These are phyloP conservation scores for Metarhizium anisopliae DNA, from an alignment of 2,329 filamentous ascomycete species.

Conservation along the genomic window DNA sequence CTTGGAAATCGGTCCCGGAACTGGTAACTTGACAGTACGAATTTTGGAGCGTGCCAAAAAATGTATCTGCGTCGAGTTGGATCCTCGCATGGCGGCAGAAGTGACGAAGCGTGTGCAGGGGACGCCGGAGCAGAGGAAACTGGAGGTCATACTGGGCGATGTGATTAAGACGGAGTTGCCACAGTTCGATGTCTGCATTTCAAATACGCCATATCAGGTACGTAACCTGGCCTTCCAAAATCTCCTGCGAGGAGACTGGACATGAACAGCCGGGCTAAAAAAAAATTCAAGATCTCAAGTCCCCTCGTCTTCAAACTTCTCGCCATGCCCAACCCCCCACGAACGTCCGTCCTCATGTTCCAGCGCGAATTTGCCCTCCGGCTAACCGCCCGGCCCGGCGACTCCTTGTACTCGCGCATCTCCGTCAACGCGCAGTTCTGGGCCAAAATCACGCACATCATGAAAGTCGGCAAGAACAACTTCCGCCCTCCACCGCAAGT, in stretches of 20 bases:
- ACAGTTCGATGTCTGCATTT: conserved; percentile 77
- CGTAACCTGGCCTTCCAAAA: background rate
- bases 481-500: conserved; percentile 93
- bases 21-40: conserved; percentile 79
- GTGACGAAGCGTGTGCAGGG: conserved; percentile 90
- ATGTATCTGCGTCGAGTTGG: conserved; percentile 77
- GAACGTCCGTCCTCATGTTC: conserved; percentile 87
- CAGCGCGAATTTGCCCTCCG: conserved; percentile 91
- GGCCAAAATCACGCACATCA: conserved; percentile 57
- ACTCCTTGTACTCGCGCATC: conserved; percentile 83
- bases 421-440: conserved; percentile 91
- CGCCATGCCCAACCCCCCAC: conserved; percentile 69
- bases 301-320: conserved; percentile 89
- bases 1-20: conserved; percentile 86
- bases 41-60: conserved; percentile 84
- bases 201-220: conserved; percentile 55
- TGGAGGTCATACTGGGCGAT: conserved; percentile 86
- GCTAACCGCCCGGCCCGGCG: conserved; percentile 78
- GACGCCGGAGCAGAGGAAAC: conserved; percentile 69
- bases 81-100: conserved; percentile 94
- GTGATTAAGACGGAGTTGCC: conserved; percentile 71
- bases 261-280: background rate
- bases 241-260: background rate
- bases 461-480: conserved; percentile 95
- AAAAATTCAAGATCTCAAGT: conserved; percentile 60